Conservation (phyloP, 495 filamentous ascomycete species). For the Thermochaetoides thermophila region DNA sequence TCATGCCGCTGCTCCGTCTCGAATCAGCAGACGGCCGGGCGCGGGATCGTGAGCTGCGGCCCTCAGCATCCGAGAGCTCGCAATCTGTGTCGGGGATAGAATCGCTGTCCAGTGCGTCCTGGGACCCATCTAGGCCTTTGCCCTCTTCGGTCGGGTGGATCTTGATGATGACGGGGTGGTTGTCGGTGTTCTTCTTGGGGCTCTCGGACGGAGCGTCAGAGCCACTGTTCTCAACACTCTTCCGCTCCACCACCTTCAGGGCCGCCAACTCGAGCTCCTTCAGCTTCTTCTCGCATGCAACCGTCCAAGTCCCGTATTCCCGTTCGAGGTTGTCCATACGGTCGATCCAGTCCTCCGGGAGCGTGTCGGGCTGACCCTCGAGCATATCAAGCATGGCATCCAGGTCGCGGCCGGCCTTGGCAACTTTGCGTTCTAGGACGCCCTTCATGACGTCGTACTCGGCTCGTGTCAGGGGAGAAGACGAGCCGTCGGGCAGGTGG, state of each 20-base stretch:
- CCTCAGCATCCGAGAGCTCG: conserved; percentile 10
- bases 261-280: conserved; percentile 19
- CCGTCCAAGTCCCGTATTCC: conserved; percentile 66
- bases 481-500: no score
- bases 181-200: no score
- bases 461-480: conserved; percentile 25
- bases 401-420: conserved; percentile 52
- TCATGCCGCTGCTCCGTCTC: conserved; percentile 21
- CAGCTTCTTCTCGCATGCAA: conserved; percentile 25
- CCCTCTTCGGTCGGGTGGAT: conserved; percentile 10
- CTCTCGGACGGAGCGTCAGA: no score
- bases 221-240: not conserved
- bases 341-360: conserved; percentile 81
- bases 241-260: conserved; percentile 1
- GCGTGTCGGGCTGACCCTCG: conserved; percentile 65
- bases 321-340: conserved; percentile 66
- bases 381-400: conserved; percentile 74
- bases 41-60: no score
- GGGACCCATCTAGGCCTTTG: not conserved
- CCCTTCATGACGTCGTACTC: conserved; percentile 47
- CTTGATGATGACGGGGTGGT: no score
- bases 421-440: conserved; percentile 53
- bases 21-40: no score
- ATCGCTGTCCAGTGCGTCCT: not conserved
- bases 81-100: not conserved